phyloP scores from a whole-genome alignment of 306 rosid species.

The Prunus kanzakura region DNA sequence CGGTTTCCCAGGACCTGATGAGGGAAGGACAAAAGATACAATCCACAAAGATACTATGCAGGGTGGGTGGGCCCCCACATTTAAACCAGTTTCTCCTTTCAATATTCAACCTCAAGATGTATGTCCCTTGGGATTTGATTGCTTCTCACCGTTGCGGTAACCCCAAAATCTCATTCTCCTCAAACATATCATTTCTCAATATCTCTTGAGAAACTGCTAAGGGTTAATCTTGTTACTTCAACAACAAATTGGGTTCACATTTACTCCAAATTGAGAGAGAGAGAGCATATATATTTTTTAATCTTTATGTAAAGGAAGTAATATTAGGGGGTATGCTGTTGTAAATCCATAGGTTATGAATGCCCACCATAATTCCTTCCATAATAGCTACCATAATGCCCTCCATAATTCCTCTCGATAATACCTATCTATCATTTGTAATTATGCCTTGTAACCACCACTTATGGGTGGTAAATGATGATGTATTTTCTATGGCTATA shows the following conservation, averaged over 20 bases:
- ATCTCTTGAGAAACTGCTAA: neutral
- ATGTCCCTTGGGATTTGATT: neutral
- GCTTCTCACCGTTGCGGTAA: neutral
- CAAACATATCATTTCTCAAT: neutral
- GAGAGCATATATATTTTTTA: too few relatives aligned
- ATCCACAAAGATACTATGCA: neutral
- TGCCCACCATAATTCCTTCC: too few relatives aligned
- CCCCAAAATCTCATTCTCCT: neutral
- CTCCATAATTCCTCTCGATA: too few relatives aligned
- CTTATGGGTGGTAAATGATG: too few relatives aligned
- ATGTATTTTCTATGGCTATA: too few relatives aligned
- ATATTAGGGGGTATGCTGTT: too few relatives aligned
- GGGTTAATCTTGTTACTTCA: neutral
- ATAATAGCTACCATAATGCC: too few relatives aligned
- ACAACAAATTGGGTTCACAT: neutral
- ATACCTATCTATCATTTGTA: too few relatives aligned
- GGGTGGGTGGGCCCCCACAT: neutral
- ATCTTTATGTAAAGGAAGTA: too few relatives aligned
- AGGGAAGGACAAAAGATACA: neutral
- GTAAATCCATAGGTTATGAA: too few relatives aligned
- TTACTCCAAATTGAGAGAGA: neutral
- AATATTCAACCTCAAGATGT: neutral
- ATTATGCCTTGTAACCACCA: too few relatives aligned
- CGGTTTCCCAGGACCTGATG: neutral
- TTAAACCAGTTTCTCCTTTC: neutral